Evolutionary conservation across 139 green algal genomes (phyloP).

Genomic region (Closterium sp.): DNA sequence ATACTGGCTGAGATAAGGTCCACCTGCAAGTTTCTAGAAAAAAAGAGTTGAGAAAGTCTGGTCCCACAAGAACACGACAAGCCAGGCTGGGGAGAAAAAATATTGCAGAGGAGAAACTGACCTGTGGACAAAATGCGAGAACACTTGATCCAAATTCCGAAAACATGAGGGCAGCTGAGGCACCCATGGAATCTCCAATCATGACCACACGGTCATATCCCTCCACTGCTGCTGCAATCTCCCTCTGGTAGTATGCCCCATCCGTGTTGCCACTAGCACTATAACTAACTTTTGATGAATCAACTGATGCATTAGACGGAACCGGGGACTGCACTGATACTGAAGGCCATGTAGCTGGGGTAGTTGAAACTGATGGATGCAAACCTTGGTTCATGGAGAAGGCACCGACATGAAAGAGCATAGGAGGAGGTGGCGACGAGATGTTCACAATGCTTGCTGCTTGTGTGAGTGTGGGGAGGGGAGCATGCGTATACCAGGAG

Average conservation of each 20-base stretch:
- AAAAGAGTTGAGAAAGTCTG: background rate
- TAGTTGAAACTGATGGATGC: background rate
- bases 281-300: background rate
- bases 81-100: background rate
- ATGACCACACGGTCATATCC: slow-evolving; percentile 76
- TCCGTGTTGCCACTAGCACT: background rate
- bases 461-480: background rate
- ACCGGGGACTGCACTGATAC: background rate
- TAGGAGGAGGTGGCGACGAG: background rate
- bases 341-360: background rate
- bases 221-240: slow-evolving; percentile 10
- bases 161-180: slow-evolving; percentile 79
- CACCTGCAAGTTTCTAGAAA: background rate
- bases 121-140: slow-evolving; percentile 85
- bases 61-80: background rate
- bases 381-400: background rate
- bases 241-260: slow-evolving; percentile 29
- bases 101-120: slow-evolving; percentile 37
- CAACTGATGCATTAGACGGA: background rate
- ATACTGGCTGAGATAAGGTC: background rate
- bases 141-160: slow-evolving; percentile 70
- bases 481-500: slow-evolving; percentile 49
- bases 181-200: slow-evolving; percentile 92
- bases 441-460: background rate
- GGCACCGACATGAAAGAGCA: background rate